phyloP scores from a whole-genome alignment of 495 filamentous ascomycete genomes.

The Daldinia childiae region DNA sequence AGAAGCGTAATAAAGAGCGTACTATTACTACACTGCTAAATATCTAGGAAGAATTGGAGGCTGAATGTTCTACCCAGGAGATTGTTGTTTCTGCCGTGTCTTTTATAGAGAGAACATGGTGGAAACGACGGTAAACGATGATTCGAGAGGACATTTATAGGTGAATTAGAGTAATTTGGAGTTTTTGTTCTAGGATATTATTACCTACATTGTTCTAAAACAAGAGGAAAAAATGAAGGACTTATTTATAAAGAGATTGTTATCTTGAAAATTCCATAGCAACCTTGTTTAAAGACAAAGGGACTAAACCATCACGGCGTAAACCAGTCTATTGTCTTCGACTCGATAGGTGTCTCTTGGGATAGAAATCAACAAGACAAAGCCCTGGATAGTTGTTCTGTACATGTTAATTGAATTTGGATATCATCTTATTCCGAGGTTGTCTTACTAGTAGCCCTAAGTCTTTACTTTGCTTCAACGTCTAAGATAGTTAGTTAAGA shows the following conservation, averaged over 20 bases:
- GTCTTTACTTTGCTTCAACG: not conserved
- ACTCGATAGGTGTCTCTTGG: not conserved
- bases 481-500: not conserved
- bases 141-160: not conserved
- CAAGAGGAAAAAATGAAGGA: not conserved
- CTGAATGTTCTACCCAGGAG: slow-evolving; percentile 2
- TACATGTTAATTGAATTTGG: not conserved
- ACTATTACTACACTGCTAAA: slow-evolving; percentile 4
- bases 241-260: slow-evolving; percentile 18
- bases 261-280: not conserved
- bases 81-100: not conserved
- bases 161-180: not conserved
- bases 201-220: slow-evolving; percentile 12
- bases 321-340: not conserved
- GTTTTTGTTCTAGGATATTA: not conserved
- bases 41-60: not conserved
- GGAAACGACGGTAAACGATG: not conserved
- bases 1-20: slow-evolving; percentile 5
- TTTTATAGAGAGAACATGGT: not conserved
- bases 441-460: not conserved
- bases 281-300: slow-evolving; percentile 10
- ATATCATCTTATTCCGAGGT: not conserved
- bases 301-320: not conserved
- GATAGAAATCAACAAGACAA: not conserved
- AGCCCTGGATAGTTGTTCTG: not conserved